Base-by-base conservation (phyloP, 192 early-diverging fungal species). In the Phlyctochytrium planicorne region DNA sequence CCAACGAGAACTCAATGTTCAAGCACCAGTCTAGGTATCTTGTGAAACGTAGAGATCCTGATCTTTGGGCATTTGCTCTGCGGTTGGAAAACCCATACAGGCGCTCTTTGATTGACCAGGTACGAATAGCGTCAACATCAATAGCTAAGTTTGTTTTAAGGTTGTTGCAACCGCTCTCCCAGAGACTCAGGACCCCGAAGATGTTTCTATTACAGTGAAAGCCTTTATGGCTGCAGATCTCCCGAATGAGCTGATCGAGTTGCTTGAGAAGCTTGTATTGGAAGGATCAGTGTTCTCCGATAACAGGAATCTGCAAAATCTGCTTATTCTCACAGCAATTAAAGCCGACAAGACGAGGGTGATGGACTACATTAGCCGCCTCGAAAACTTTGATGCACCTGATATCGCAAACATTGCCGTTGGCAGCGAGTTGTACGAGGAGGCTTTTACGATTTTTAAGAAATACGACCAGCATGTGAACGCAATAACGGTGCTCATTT, bases 1-100 rank as follows among this genome's bases (percentile, higher is more conserved):
- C 97, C 34, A 97, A 91, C 84, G 93, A 97, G 59, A 97, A 99
- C 77, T 84, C 90, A 34, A 97, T 99, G 95, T 99, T 97, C 80
- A 99, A 99, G 81, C 97, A 97, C 74, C 97, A 98, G 82, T 89
- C 95, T 17, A 90, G 97, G 64, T 99, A 99, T 66, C 79, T 99
- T 60, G 92, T 99, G 65, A 88, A 90, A 65, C 84, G 95, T 25
- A 88, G 94, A 36, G 93, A 96, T 75, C 76, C 82, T 25, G 80
- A 81, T 31, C 78, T 99, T 59, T 99, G 97, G 97, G 78, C 78
- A 50, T 84, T 85, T 79, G 97, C 91, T 2, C 76, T 99, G 34
- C 84, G 83, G 55, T 78, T 86, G 40, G 86, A 87, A 62, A 95
- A 95, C 63, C 83, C 89, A 34, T 86, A 92, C 80, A 88, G 93